Percentiles rank a stretch among this genome's conserved stretches.
Evolutionary conservation across 192 early-diverging fungal genomes (phyloP).

Genomic region (Phycomyces blakesleeanus): DNA sequence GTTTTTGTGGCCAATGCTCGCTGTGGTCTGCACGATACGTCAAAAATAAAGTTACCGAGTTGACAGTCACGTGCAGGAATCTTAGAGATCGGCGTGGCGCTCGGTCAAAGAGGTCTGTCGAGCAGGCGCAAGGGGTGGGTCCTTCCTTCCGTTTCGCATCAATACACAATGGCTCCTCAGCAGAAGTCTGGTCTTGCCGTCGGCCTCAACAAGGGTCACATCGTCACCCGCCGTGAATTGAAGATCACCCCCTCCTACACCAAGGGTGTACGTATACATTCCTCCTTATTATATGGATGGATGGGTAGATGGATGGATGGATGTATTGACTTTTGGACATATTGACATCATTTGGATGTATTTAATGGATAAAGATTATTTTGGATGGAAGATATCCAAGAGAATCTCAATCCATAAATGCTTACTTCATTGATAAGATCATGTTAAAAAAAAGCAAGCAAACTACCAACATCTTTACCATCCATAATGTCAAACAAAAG

Average conservation of each 20-base stretch:
- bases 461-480: not conserved
- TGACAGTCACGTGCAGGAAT: too few species aligned
- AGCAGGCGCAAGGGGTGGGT: too few species aligned
- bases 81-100: too few species aligned
- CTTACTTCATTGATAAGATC: not conserved
- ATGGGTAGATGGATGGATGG: conserved; percentile 25
- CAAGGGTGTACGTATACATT: conserved; percentile 75
- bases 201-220: conserved; percentile 93
- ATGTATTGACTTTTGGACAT: not conserved
- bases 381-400: not conserved
- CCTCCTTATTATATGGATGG: not conserved
- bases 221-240: conserved; percentile 72
- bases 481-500: too few species aligned
- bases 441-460: not conserved
- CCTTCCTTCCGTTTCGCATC: conserved; percentile 10
- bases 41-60: too few species aligned
- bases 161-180: conserved; percentile 40
- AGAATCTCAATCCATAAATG: not conserved
- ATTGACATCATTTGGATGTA: too few species aligned
- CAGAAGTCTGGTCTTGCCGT: conserved; percentile 79
- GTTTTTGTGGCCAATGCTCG: too few species aligned
- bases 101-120: too few species aligned
- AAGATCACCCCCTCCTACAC: conserved; percentile 67
- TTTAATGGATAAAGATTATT: too few species aligned
- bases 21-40: too few species aligned